Evolutionary conservation across 108 stramenopile genomes (phyloP).

Genomic region (Aurantiochytrium sp.): DNA sequence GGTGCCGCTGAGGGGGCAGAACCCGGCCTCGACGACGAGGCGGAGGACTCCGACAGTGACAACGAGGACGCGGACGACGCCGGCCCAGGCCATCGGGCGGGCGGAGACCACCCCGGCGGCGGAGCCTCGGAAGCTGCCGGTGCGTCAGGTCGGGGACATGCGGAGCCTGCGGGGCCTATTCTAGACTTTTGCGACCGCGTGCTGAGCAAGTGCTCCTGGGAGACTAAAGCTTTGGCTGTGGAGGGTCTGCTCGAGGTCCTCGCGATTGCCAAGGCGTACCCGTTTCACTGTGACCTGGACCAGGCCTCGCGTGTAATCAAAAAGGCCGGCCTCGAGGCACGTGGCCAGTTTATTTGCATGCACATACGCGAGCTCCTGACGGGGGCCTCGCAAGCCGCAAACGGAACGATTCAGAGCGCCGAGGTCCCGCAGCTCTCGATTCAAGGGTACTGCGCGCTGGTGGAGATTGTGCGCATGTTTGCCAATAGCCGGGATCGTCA

Average conservation of each 20-base stretch:
- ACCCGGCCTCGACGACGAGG: neutral
- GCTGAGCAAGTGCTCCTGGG: neutral
- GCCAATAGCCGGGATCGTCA: neutral
- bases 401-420: neutral
- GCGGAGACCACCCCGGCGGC: no score
- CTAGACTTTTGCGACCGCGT: neutral
- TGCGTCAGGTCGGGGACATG: no score
- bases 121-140: no score
- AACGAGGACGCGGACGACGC: neutral
- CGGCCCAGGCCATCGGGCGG: no score
- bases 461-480: slow-evolving; percentile 27
- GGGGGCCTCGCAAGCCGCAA: slow-evolving; percentile 17
- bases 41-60: neutral
- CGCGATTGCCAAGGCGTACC: neutral
- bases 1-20: neutral
- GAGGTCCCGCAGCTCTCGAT: slow-evolving; percentile 26
- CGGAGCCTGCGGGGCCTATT: neutral
- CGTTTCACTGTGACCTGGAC: neutral
- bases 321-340: neutral
- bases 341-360: slow-evolving; percentile 14
- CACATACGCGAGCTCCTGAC: neutral
- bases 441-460: slow-evolving; percentile 1
- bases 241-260: slow-evolving; percentile 16
- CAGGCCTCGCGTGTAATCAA: neutral
- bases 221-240: neutral